Conservation (phyloP, 257 asterid genomes). For the Ehretia macrophylla region DNA sequence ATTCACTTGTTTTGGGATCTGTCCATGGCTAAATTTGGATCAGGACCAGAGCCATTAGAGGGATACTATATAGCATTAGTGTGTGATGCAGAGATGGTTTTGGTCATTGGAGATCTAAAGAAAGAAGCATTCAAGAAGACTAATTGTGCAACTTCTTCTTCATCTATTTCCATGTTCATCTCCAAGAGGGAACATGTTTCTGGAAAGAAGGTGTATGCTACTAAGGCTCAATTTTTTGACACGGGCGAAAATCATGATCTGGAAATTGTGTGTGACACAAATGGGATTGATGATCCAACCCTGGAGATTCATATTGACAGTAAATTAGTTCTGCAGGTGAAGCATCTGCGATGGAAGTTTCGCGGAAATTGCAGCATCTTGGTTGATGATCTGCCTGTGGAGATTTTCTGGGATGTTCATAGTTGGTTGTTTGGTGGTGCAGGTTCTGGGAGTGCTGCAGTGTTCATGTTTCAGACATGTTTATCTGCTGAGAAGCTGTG, state of each 20-base stretch:
- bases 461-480: conserved; percentile 70
- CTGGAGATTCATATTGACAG: conserved; percentile 64
- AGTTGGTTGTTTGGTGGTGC: conserved; percentile 77
- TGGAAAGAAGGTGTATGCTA: conserved; percentile 60
- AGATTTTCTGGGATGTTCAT: conserved; percentile 84
- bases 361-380: conserved; percentile 63
- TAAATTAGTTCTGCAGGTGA: conserved; percentile 66
- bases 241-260: conserved; percentile 72
- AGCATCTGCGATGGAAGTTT: conserved; percentile 80
- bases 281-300: conserved; percentile 41
- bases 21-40: conserved; percentile 65
- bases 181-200: conserved; percentile 71
- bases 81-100: conserved; percentile 54
- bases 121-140: conserved; percentile 85
- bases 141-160: conserved; percentile 33
- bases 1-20: conserved; percentile 82
- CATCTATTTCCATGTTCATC: conserved; percentile 40
- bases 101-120: conserved; percentile 70
- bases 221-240: conserved; percentile 66
- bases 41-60: conserved; percentile 83
- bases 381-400: conserved; percentile 88
- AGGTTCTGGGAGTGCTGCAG: conserved; percentile 60
- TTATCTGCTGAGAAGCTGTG: conserved; percentile 64
- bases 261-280: conserved; percentile 59
- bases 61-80: conserved; percentile 74